Evolutionary conservation across 768 basidiomycete species (phyloP), one percentile per base, ranked within the genome.

Genomic region (Asterophora lycoperdoides): DNA sequence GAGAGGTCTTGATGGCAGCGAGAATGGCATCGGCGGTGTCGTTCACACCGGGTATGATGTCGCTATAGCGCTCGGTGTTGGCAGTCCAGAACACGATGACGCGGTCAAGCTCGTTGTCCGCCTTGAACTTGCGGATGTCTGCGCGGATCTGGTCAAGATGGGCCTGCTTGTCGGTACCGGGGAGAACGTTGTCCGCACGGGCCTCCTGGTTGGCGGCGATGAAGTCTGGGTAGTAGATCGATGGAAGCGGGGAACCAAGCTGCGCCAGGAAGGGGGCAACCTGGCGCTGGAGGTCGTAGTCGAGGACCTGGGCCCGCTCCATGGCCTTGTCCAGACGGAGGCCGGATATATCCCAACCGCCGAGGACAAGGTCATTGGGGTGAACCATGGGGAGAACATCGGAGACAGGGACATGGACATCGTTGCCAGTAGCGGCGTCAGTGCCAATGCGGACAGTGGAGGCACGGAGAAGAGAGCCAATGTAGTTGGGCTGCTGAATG

Each of bases 61-160:
- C 92, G 58, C 88, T 85, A 80, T 93, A 99, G 50, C 95, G 88
- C 76, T 98, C 96, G 14, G 95, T 99, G 74, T 99, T 97, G 58
- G 91, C 93, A 13, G 95, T 98, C 95, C 95, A 98, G 76, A 98
- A 94, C 54, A 98, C 86, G 60, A 99, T 69, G 53, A 91, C 81
- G 49, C 87, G 87, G 66, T 94, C 94, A 40, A 98, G 82, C 15
- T 69, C 74, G 64, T 98, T 81, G 52, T 82, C 72, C 45, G 71
- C 61, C 75, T 97, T 98, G 81, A 98, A 98, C 47, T 81, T 78
- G 60, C 92, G 89, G 65, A 98, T 97, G 62, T 97, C 93, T n/a
- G 76, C 76, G 47, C 94, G 88, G 61, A 98, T 83, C 51, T 88
- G 84, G 53, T 96, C 91, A 46, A 99, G 83, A 66, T 98, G 96